phyloP scores from a whole-genome alignment of 164 flowering plant species.

The Kalanchoe fedtschenkoi region DNA sequence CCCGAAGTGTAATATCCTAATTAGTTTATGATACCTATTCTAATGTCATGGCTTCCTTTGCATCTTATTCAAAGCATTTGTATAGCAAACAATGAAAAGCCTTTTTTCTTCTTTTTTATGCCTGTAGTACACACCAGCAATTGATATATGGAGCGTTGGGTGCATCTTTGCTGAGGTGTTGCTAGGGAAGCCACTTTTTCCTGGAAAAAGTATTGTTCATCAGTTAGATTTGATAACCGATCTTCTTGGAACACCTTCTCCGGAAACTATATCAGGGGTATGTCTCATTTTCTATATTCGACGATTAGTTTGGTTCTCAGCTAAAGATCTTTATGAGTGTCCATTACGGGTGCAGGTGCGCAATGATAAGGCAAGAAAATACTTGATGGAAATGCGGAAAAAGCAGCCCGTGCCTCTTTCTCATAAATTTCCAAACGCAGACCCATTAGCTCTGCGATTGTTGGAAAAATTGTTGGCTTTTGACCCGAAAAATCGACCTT shows the following conservation, averaged over 20 bases:
- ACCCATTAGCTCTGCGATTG: conserved; percentile 41
- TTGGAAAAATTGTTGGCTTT: conserved; percentile 45
- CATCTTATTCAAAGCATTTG: conserved; percentile 4
- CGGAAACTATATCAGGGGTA: conserved; percentile 50
- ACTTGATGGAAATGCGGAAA: conserved; percentile 50
- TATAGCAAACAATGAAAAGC: neutral
- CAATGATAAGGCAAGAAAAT: conserved; percentile 57
- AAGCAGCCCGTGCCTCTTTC: conserved; percentile 38
- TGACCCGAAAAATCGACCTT: conserved; percentile 56
- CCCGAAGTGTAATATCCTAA: conserved; percentile 47
- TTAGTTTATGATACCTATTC: conserved; percentile 33
- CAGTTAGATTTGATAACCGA: conserved; percentile 68
- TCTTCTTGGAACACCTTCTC: conserved; percentile 56
- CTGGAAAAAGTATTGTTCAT: conserved; percentile 70
- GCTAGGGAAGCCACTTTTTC: conserved; percentile 64
- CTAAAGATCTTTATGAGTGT: neutral
- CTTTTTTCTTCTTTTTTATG: conserved; percentile 1
- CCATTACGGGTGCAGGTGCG: conserved; percentile 29
- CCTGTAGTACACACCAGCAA: conserved; percentile 68
- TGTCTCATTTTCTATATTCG: conserved; percentile 3
- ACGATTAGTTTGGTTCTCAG: neutral
- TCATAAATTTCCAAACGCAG: conserved; percentile 47
- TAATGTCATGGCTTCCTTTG: conserved; percentile 17
- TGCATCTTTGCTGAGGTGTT: conserved; percentile 71
- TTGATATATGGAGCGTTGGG: conserved; percentile 71